phyloP scores from a whole-genome alignment of 805 yeast species.

The Candida nitratophila region DNA sequence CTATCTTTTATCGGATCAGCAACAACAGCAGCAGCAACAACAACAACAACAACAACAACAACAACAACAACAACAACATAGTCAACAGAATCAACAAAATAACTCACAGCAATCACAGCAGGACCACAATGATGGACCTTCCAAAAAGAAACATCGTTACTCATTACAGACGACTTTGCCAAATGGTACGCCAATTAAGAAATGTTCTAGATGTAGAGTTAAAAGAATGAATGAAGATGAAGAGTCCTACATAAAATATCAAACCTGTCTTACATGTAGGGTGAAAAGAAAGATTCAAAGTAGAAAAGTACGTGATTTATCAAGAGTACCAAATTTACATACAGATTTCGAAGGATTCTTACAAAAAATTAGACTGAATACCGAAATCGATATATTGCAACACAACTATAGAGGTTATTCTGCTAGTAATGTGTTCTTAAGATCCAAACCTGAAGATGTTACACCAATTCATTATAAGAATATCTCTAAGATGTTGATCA shows the following conservation, averaged over 20 bases:
- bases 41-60: conserved; percentile 1
- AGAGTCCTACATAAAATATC: conserved; percentile 29
- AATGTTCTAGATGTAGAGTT: conserved; percentile 38
- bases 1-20: conserved; percentile 3
- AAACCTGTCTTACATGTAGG: conserved; percentile 35
- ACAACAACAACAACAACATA: neutral
- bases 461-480: conserved; percentile 25
- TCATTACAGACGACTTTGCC: neutral
- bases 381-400: conserved; percentile 27
- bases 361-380: conserved; percentile 27
- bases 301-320: conserved; percentile 19
- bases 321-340: conserved; percentile 27
- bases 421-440: conserved; percentile 24
- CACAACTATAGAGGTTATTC: conserved; percentile 28
- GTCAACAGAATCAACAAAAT: neutral
- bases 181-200: conserved; percentile 17
- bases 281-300: conserved; percentile 30
- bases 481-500: conserved; percentile 28
- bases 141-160: neutral
- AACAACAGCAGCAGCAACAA: conserved; percentile 6
- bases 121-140: neutral
- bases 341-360: conserved; percentile 28
- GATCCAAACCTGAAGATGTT: conserved; percentile 26
- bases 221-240: conserved; percentile 28
- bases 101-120: neutral